phyloP scores from a whole-genome alignment of 2,329 filamentous ascomycete genomes.

The Cytospora mali region DNA sequence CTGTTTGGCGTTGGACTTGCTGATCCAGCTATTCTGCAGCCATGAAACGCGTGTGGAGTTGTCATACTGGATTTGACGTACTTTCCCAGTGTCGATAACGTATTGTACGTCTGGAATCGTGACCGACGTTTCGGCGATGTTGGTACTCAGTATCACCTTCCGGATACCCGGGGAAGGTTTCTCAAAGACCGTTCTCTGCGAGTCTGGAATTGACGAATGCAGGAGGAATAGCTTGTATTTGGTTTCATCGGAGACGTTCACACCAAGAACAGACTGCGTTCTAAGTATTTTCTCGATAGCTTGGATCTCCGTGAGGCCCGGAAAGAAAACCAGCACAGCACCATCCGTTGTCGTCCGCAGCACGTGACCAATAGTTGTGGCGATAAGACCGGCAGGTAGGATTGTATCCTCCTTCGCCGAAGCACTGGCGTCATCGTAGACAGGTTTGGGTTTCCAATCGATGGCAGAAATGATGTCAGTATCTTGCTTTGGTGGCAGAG shows the following conservation, averaged over 20 bases:
- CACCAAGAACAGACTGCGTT: constrained; percentile 36
- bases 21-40: constrained; percentile 48
- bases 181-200: constrained; percentile 46
- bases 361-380: constrained; percentile 49
- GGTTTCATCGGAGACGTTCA: constrained; percentile 44
- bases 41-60: constrained; percentile 41
- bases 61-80: constrained; percentile 43
- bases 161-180: constrained; percentile 43
- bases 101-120: constrained; percentile 55
- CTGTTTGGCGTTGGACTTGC: constrained; percentile 49
- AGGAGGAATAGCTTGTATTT: constrained; percentile 48
- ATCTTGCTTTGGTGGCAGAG: background rate
- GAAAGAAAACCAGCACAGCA: constrained; percentile 52
- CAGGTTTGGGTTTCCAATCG: constrained; percentile 9
- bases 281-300: constrained; percentile 41
- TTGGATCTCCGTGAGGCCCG: constrained; percentile 36
- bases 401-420: constrained; percentile 3
- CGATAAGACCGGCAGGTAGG: constrained; percentile 46
- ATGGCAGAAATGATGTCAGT: background rate
- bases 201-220: constrained; percentile 48
- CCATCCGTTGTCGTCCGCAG: constrained; percentile 44
- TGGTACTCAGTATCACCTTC: constrained; percentile 53
- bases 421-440: background rate
- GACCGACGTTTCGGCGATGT: constrained; percentile 54
- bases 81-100: constrained; percentile 50